Conservation (phyloP, 2,329 filamentous ascomycete genomes). For the Xylaria polymorpha region DNA sequence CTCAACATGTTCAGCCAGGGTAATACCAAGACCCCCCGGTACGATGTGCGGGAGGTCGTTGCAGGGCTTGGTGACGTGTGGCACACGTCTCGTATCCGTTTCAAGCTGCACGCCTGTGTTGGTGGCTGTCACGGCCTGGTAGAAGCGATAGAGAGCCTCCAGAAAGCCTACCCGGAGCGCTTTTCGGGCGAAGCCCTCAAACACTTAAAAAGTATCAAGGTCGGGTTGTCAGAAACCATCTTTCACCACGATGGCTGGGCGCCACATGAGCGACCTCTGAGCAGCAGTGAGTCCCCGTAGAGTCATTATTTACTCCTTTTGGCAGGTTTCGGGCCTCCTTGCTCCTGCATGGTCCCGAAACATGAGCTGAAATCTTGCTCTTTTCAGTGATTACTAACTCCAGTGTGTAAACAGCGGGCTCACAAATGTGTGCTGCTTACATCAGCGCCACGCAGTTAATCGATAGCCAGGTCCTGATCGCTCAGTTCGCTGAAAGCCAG, state of each 20-base stretch:
- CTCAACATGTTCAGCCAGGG: conserved; percentile 53
- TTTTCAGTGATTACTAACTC: too few species aligned
- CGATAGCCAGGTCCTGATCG: conserved; percentile 51
- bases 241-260: conserved; percentile 54
- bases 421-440: conserved; percentile 55
- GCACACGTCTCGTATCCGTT: conserved; percentile 30
- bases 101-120: conserved; percentile 35
- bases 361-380: too few species aligned
- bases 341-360: too few species aligned
- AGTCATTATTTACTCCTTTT: too few species aligned
- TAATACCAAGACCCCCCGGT: conserved; percentile 30
- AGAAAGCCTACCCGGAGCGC: conserved; percentile 20
- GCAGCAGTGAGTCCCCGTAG: too few species aligned
- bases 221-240: conserved; percentile 37
- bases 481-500: conserved; percentile 49
- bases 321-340: too few species aligned
- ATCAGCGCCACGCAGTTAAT: conserved; percentile 53
- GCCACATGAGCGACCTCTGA: conserved; percentile 49
- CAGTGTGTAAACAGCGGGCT: conserved; percentile 42
- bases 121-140: conserved; percentile 32
- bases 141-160: conserved; percentile 28
- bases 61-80: conserved; percentile 49
- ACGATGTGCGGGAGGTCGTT: conserved; percentile 42
- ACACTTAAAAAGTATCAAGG: conserved; percentile 23
- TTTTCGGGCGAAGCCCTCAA: conserved; percentile 13